Conservation (phyloP, 495 filamentous ascomycete genomes). For the Chaetomidium leptoderma region DNA sequence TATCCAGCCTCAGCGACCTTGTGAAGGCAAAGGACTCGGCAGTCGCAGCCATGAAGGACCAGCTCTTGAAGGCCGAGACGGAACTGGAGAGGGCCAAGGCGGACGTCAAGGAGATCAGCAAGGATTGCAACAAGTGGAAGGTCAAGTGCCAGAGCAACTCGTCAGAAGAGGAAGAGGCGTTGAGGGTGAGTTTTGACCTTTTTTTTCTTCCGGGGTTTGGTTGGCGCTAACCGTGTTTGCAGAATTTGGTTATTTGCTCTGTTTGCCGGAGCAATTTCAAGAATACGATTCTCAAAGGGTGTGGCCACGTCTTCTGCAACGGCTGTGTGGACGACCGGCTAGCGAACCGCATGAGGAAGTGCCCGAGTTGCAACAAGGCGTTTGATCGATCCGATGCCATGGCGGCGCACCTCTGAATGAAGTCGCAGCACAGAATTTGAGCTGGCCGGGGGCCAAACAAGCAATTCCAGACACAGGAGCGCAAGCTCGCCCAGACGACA, state of each 20-base stretch:
- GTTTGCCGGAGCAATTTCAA: conserved; percentile 90
- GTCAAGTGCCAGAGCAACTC: conserved; percentile 72
- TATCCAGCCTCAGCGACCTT: conserved; percentile 66
- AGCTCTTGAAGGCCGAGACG: conserved; percentile 52
- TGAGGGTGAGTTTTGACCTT: conserved; percentile 60
- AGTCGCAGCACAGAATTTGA: neutral
- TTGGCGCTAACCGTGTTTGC: conserved; percentile 36
- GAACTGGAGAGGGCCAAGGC: conserved; percentile 69
- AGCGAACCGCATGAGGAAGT: conserved; percentile 84
- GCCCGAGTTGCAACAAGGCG: conserved; percentile 82
- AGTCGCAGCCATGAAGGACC: conserved; percentile 56
- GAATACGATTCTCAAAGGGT: conserved; percentile 85
- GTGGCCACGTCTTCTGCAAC: conserved; percentile 94
- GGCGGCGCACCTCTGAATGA: conserved; percentile 46
- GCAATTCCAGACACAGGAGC: neutral
- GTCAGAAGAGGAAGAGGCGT: conserved; percentile 73
- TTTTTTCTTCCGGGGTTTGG: neutral
- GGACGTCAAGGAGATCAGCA: conserved; percentile 68
- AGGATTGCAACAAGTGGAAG: conserved; percentile 76
- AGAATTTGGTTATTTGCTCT: conserved; percentile 84
- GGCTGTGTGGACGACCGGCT: conserved; percentile 84
- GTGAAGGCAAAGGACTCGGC: conserved; percentile 69
- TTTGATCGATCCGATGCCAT: conserved; percentile 88
- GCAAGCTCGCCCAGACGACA: neutral
- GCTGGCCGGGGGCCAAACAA: neutral